Evolutionary conservation across 345 rosid species (phyloP).

Genomic region (Linum usitatissimum): DNA sequence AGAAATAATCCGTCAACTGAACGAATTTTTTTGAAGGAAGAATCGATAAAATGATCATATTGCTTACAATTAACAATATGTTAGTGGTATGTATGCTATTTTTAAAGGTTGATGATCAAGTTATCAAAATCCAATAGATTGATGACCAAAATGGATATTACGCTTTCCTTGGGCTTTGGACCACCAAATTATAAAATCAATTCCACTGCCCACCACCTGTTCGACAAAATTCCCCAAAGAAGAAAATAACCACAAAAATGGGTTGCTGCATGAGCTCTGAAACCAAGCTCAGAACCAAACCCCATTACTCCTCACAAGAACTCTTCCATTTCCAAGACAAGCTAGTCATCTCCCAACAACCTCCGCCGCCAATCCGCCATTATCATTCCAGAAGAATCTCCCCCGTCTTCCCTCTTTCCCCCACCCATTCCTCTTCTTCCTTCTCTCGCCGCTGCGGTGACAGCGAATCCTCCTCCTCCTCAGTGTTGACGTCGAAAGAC

Average conservation of each 20-base stretch:
- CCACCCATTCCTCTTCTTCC: constrained; percentile 24
- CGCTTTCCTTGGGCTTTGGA: no score
- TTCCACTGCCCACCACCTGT: background rate
- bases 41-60: no score
- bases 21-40: no score
- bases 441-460: constrained; percentile 18
- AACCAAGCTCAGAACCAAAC: constrained; percentile 28
- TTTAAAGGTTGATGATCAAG: no score
- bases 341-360: constrained; percentile 33
- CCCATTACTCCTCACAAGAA: constrained; percentile 17
- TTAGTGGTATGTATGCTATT: no score
- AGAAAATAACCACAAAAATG: constrained; percentile 28
- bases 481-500: constrained; percentile 39
- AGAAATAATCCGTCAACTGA: no score
- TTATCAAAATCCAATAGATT: no score
- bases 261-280: constrained; percentile 85
- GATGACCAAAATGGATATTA: no score
- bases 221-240: background rate
- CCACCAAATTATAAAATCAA: constrained; percentile 8
- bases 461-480: constrained; percentile 26
- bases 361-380: constrained; percentile 11
- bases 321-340: constrained; percentile 46
- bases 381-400: constrained; percentile 21
- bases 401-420: constrained; percentile 41
- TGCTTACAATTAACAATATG: no score